Conservation (phyloP, 345 rosid genomes). For the Eucalyptus urophylla region DNA sequence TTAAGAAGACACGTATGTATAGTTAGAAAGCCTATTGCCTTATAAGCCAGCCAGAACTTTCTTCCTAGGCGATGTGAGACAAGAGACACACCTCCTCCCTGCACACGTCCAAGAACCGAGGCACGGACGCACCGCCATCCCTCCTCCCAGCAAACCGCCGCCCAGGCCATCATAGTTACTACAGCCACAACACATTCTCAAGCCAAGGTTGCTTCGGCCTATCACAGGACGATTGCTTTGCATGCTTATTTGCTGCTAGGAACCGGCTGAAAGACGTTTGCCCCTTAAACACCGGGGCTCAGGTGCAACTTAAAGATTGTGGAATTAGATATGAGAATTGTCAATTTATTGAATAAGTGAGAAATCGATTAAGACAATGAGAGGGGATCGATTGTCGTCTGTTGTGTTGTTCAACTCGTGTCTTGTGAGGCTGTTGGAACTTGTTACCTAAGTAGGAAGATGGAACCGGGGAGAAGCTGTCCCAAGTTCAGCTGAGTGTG, state of each 20-base stretch:
- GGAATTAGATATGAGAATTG: too few relatives aligned
- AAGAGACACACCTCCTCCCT: too few relatives aligned
- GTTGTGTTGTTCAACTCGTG: background rate
- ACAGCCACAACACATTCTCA: background rate
- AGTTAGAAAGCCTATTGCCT: fast-evolving
- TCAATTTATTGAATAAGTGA: background rate
- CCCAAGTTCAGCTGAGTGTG: background rate
- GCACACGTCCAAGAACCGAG: fast-evolving
- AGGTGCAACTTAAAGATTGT: background rate
- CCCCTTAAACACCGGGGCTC: too few relatives aligned
- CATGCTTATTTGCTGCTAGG: background rate
- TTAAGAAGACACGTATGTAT: too few relatives aligned
- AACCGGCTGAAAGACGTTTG: background rate
- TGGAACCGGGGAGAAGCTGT: background rate
- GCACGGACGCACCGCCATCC: fast-evolving
- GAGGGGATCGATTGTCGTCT: background rate
- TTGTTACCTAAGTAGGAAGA: background rate
- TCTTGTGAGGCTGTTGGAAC: background rate
- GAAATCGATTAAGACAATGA: background rate
- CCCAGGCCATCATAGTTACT: background rate
- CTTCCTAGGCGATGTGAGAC: fast-evolving
- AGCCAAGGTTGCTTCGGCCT: background rate
- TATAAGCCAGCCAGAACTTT: fast-evolving
- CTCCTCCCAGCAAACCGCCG: fast-evolving
- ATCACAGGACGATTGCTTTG: background rate